These are phyloP conservation scores for Peltaster fructicola DNA, from an alignment of 2,329 filamentous ascomycete species.

Conservation along the genomic window DNA sequence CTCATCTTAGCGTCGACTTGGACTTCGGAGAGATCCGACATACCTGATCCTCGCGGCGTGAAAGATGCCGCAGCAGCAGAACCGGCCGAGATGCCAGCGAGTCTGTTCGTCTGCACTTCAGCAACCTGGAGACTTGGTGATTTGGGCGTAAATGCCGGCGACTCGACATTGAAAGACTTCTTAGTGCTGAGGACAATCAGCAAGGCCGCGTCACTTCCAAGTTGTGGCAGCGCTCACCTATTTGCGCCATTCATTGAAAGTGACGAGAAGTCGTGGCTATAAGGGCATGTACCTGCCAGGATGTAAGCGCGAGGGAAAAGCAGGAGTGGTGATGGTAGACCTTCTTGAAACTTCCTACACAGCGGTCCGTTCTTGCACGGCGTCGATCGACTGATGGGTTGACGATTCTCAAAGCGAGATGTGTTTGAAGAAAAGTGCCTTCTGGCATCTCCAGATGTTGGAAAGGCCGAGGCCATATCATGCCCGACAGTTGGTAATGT, in stretches of 20 bases:
- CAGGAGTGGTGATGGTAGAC: constrained; percentile 4
- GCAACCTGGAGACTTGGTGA: constrained; percentile 30
- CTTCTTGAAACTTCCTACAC: constrained; percentile 19
- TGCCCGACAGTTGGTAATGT: constrained; percentile 7
- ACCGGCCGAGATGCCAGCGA: constrained; percentile 69
- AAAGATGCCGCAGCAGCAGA: constrained; percentile 79
- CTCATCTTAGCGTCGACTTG: too few relatives aligned
- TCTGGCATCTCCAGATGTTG: constrained; percentile 14
- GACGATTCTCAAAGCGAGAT: constrained; percentile 14
- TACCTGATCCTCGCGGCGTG: constrained; percentile 42
- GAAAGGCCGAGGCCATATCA: constrained; percentile 18
- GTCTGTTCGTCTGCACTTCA: constrained; percentile 33
- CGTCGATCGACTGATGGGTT: constrained; percentile 10
- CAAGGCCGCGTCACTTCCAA: too few relatives aligned
- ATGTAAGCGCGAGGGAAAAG: constrained; percentile 3
- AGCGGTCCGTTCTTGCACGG: constrained; percentile 19
- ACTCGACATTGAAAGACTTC: constrained; percentile 82
- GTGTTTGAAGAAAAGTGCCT: constrained; percentile 8
- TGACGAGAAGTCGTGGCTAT: constrained; percentile 17
- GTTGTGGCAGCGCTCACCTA: too few relatives aligned
- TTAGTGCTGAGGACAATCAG: constrained; percentile 26
- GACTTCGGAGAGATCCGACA: constrained; percentile 8
- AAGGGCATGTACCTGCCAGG: constrained; percentile 16
- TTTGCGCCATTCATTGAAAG: constrained; percentile 14
- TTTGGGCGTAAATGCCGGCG: constrained; percentile 76